Evolutionary conservation across 176 grass and related monocot species (phyloP), one percentile per base, ranked within the genome.

Genomic region (Ensete glaucum): DNA sequence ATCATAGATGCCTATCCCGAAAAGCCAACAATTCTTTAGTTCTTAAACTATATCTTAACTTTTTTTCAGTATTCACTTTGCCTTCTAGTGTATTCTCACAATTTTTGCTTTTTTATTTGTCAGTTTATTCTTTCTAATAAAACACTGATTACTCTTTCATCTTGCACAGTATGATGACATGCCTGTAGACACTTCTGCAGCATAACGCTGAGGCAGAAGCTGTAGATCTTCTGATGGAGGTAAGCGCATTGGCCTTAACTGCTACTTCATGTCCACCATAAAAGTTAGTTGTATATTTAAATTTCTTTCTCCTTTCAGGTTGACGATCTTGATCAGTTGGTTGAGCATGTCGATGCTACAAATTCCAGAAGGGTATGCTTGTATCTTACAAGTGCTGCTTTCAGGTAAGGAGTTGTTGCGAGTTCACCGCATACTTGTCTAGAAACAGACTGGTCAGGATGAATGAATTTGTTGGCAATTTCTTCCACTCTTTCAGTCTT

Each of bases 221-320:
- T 79, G 90, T 99, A 26, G 95, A 99, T 86, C 90, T 99, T 91
- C 81, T 99, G 66, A 98, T 94, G 84, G 95, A 99, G 95, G 95
- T 94, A 87, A 50, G 20, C 73, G n/a, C n/a, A n/a, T n/a, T n/a
- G n/a, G n/a, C 29, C 24, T 62, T 51, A 59, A 1, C n/a, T n/a
- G n/a, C 2, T 85, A 34, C 29, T 52, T 73, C 21, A 25, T 84
- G 53, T 55, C 53, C 71, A 29, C 11, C 26, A 52, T 65, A 24
- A 20, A 50, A 17, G 22, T 69, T 25, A 52, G 52, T n/a, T 60
- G 9, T 67, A 16, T 67, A 54, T n/a, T n/a, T n/a, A n/a, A 52
- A 63, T 65, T 81, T 54, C 68, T 87, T 19, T 14, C 57, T 60
- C 62, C n/a, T n/a, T 82, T 6, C 64, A 99, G 95, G 95, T 99